Conservation (phyloP, 148 eudicot species). For the Cornus suecica region DNA sequence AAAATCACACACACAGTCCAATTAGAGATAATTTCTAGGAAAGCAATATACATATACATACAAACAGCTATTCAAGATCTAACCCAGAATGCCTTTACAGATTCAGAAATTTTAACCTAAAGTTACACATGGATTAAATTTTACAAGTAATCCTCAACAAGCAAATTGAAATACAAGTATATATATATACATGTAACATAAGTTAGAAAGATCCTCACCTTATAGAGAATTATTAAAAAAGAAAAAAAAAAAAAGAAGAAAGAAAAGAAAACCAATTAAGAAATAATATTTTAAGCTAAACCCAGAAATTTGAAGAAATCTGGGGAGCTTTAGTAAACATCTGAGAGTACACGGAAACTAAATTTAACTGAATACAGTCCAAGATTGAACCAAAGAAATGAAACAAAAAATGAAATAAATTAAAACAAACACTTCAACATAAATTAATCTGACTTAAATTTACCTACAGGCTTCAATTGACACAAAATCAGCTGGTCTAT, state of each 20-base stretch:
- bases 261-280: background rate
- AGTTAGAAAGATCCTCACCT: background rate
- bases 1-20: background rate
- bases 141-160: background rate
- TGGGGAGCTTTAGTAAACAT: background rate
- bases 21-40: background rate
- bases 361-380: background rate
- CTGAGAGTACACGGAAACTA: background rate
- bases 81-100: background rate
- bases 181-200: too few relatives aligned
- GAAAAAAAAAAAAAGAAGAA: too few relatives aligned
- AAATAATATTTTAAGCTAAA: background rate
- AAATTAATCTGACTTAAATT: background rate
- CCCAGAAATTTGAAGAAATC: background rate
- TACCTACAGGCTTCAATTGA: conserved; percentile 7
- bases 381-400: background rate
- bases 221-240: conserved; percentile 3
- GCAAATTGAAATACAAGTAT: background rate
- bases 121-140: too few relatives aligned
- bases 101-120: background rate
- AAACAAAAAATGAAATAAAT: too few relatives aligned
- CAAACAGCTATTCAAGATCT: background rate
- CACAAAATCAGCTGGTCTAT: background rate
- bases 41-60: background rate
- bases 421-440: background rate